Evolutionary conservation across 768 basidiomycete genomes (phyloP).

Genomic region (Hydnomerulius pinastri): DNA sequence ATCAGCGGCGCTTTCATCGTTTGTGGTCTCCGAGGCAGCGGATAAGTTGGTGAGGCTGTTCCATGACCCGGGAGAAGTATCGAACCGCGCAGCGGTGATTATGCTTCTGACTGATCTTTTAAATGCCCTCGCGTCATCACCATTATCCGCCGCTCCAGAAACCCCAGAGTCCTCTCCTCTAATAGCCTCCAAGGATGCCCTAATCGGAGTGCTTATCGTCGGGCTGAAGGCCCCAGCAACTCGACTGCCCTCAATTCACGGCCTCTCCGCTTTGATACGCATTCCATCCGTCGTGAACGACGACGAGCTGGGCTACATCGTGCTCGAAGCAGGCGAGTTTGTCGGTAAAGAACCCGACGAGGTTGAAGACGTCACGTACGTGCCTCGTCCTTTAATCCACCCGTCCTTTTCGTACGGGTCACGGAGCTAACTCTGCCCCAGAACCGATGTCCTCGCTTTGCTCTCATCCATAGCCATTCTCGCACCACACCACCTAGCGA

Average conservation of each 20-base stretch:
- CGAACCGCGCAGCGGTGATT: conserved; percentile 67
- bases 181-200: conserved; percentile 69
- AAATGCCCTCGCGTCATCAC: conserved; percentile 46
- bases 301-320: conserved; percentile 77
- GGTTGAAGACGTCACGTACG: conserved; percentile 54
- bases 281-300: conserved; percentile 63
- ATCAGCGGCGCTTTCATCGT: conserved; percentile 67
- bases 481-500: conserved; percentile 66
- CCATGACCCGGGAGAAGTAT: conserved; percentile 66
- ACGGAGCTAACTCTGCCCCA: conserved; percentile 28
- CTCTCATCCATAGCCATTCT: conserved; percentile 60
- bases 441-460: conserved; percentile 60
- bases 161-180: conserved; percentile 41
- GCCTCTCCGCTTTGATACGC: conserved; percentile 65
- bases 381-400: background rate
- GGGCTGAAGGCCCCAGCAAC: conserved; percentile 56
- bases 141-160: conserved; percentile 17
- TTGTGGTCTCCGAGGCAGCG: conserved; percentile 65
- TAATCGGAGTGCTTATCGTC: conserved; percentile 63
- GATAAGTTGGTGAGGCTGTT: conserved; percentile 80
- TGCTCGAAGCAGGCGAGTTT: conserved; percentile 73
- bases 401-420: background rate
- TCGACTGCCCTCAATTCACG: conserved; percentile 61
- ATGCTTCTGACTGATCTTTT: conserved; percentile 68
- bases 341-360: conserved; percentile 51